Evolutionary conservation across 306 rosid genomes (phyloP), one percentile per base, ranked within the genome.

Genomic region (Ammopiptanthus mongolicus): DNA sequence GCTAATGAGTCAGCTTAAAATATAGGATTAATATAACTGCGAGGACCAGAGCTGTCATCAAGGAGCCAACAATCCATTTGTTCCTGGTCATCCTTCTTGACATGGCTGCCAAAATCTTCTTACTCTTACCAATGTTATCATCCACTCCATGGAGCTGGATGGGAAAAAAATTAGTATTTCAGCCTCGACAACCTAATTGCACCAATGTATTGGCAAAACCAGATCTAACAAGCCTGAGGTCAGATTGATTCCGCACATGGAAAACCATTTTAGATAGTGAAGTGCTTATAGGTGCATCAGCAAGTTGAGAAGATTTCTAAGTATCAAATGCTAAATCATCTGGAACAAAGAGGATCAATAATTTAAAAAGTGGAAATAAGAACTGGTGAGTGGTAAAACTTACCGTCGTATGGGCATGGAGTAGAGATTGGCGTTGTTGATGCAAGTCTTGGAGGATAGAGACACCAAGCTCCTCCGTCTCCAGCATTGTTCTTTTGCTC

Each of bases 391-490:
- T 18, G 17, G 71, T 41, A 13, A 21, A 33, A 50, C 80, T 25
- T 68, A 87, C 90, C 3, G 85, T 36, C 6, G 73, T 78, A 50
- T 81, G 87, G 29, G 91, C 85, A 52, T 85, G 87, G 21, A 89
- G 84, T 37, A 89, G 86, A 9, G 94, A 85, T 52, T 85, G 82
- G 9, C 88, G 88, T 53, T 89, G 95, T 42, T 80, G 88, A 71
- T 89, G 88, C 86, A 87, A 86, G 60, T 89, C 91, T 64, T 85
- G 88, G 82, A 89, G 87, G 64, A 87, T 84, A 23, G 90, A 85
- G 28, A 80, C 90, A 51, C 90, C 91, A 52, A 89, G 88, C 61
- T 85, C 95, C 79, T 87, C 91, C 0, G 90, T 89, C 72, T 85
- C 91, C 84, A 89, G 81, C 82, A 82, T 72, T 60, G 86, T 80